Evolutionary conservation across 768 basidiomycete genomes (phyloP), one percentile per base, ranked within the genome.

Genomic region (Harrya chromipes): DNA sequence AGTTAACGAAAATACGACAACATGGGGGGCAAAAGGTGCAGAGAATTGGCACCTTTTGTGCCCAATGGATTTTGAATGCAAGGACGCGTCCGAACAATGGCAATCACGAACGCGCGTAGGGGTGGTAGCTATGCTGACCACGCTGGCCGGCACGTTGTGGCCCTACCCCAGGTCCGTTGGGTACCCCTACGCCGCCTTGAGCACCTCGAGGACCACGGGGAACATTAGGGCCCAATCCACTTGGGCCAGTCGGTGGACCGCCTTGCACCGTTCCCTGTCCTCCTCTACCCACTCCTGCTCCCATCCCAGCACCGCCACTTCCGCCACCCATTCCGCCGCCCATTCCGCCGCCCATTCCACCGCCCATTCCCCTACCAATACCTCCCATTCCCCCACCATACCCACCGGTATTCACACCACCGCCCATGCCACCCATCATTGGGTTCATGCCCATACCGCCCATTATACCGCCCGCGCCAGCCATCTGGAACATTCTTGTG

Each of bases 401-500:
- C 67, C 73, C 58, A 57, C 68, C 31, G 60, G 73, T 40, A 17
- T 51, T 43, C 48, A 70, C 68, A 2, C 61, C 60, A n/a, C 59
- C 58, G 8, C 61, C 52, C 56, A 74, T 72, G 4, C 70, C 69
- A 23, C 67, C 60, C 53, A 68, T 67, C 67, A 67, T 69, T 1
- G 60, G 59, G 31, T 52, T 68, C 69, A 70, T 71, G n/a, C 73
- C 72, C 70, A 74, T 74, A 7, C 69, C 72, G 7, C 68, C 68
- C 69, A 68, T 73, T 58, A 67, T 68, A 47, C 72, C 71, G 3
- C 76, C 78, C 0, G 74, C 82, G 33, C 81, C 80, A 41, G 88
- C 80, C 74, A 90, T 87, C 63, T 86, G 84, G 77, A 91, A 87
- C 95, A 98, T 97, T 54, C 92, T 87, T 31, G 94, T 91, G 71